Conservation (phyloP, 352 stramenopile species). For the Globisporangium takayamanum region DNA sequence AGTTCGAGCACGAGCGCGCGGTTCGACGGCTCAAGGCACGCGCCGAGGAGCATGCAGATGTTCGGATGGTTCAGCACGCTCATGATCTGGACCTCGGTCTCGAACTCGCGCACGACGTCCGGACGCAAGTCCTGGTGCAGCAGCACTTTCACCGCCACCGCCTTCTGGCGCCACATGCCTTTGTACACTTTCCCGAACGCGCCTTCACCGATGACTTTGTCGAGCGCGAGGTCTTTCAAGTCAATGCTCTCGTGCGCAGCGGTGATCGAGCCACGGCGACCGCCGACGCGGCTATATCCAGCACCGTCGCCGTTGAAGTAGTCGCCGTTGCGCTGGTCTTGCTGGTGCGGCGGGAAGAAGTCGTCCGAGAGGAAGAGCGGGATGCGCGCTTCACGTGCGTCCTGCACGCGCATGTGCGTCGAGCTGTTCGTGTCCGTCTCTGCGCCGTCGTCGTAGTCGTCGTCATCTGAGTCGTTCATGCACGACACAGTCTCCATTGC, state of each 20-base stretch:
- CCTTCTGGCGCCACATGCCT: conserved; percentile 42
- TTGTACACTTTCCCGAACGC: conserved; percentile 78
- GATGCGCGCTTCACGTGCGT: conserved; percentile 49
- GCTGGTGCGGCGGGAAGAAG: conserved; percentile 30
- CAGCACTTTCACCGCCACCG: conserved; percentile 74
- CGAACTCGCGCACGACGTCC: conserved; percentile 68
- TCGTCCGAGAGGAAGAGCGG: conserved; percentile 53
- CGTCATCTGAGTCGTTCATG: conserved; percentile 21
- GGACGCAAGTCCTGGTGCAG: conserved; percentile 62
- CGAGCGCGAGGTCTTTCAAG: conserved; percentile 50
- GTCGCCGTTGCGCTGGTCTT: conserved; percentile 13
- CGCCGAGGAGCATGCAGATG: conserved; percentile 95
- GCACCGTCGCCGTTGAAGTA: conserved; percentile 10
- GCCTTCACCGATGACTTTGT: conserved; percentile 61
- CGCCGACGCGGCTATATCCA: conserved; percentile 6
- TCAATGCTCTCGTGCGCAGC: conserved; percentile 47
- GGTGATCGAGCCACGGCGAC: conserved; percentile 19
- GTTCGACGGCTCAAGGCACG: conserved; percentile 89
- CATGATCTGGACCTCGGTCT: conserved; percentile 83
- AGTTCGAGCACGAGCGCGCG: conserved; percentile 96
- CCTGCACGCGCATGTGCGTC: conserved; percentile 35
- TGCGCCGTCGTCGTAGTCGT: conserved; percentile 15
- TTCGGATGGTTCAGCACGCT: conserved; percentile 93
- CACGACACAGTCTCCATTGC: conserved; percentile 7
- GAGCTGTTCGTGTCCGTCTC: conserved; percentile 35